These are phyloP conservation scores for Penicillium egyptiacum DNA, from an alignment of 495 filamentous ascomycete species.

Conservation along the genomic window DNA sequence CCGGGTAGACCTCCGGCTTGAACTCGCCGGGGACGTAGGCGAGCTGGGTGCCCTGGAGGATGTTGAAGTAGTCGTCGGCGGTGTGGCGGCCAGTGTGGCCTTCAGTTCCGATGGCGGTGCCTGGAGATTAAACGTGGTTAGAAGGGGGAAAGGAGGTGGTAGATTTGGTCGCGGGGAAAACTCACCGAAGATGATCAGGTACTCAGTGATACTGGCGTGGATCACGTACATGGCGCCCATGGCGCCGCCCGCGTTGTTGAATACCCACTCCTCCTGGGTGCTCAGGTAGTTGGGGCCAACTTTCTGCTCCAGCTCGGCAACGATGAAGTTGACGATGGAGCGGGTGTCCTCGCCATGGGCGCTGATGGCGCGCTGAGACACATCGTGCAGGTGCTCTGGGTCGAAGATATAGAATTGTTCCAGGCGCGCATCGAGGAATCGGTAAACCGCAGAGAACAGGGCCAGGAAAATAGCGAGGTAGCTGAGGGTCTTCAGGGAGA, in stretches of 20 bases:
- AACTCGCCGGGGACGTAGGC: slow-evolving; percentile 70
- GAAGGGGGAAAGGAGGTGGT: not conserved
- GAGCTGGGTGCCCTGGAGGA: slow-evolving; percentile 70
- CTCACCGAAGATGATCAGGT: slow-evolving; percentile 75
- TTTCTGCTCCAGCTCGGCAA: slow-evolving; percentile 42
- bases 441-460: slow-evolving; percentile 57
- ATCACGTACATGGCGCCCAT: slow-evolving; percentile 92
- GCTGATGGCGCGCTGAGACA: slow-evolving; percentile 63
- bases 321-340: slow-evolving; percentile 65
- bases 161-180: not conserved
- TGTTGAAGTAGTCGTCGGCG: slow-evolving; percentile 91
- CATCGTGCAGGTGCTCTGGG: slow-evolving; percentile 63
- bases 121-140: slow-evolving; percentile 30
- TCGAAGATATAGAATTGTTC: slow-evolving; percentile 78
- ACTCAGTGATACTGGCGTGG: slow-evolving; percentile 82
- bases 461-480: slow-evolving; percentile 61
- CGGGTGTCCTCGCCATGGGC: slow-evolving; percentile 70
- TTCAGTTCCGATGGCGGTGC: slow-evolving; percentile 83
- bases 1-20: slow-evolving; percentile 71
- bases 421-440: slow-evolving; percentile 65
- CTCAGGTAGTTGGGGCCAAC: slow-evolving; percentile 41
- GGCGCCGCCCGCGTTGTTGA: slow-evolving; percentile 74
- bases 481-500: slow-evolving; percentile 45
- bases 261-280: slow-evolving; percentile 50
- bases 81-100: slow-evolving; percentile 85